Conservation (phyloP, 1,284 basidiomycete species). For the Farysia itapuensis region DNA sequence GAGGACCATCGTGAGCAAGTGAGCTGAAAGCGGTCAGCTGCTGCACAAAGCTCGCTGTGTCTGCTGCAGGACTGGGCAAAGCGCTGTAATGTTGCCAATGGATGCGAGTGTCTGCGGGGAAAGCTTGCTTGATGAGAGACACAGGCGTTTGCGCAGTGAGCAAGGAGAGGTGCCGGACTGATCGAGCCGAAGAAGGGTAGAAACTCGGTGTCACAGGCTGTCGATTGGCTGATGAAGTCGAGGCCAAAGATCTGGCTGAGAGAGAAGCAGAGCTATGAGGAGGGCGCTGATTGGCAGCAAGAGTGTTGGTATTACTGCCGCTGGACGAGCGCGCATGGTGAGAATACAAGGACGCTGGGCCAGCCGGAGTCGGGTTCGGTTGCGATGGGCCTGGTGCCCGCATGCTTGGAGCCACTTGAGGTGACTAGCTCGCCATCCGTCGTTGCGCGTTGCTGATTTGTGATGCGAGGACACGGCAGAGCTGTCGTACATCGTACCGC, state of each 20-base stretch:
- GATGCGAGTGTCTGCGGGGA: conserved; percentile 6
- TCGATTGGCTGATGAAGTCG: neutral
- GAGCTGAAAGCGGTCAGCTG: too few species aligned
- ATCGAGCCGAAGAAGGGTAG: conserved; percentile 2
- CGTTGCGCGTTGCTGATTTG: too few species aligned
- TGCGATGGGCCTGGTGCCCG: neutral
- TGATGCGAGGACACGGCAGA: too few species aligned
- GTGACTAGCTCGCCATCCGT: too few species aligned
- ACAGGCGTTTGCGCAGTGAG: conserved; percentile 16
- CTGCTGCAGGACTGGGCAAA: too few species aligned
- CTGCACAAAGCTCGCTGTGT: too few species aligned
- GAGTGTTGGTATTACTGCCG: neutral
- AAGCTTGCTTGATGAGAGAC: conserved; percentile 12
- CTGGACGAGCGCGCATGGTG: neutral
- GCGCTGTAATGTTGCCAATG: conserved; percentile 5
- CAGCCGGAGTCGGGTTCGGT: neutral
- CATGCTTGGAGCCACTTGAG: too few species aligned
- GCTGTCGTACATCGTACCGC: too few species aligned
- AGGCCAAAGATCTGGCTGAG: neutral
- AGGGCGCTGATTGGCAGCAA: neutral
- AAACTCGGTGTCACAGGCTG: conserved; percentile 1
- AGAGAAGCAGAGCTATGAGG: neutral
- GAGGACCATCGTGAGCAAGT: too few species aligned
- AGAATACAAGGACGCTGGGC: neutral
- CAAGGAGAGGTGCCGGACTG: conserved; percentile 9